Evolutionary conservation across 495 filamentous ascomycete species (phyloP).

Genomic region (Xylaria nigripes): DNA sequence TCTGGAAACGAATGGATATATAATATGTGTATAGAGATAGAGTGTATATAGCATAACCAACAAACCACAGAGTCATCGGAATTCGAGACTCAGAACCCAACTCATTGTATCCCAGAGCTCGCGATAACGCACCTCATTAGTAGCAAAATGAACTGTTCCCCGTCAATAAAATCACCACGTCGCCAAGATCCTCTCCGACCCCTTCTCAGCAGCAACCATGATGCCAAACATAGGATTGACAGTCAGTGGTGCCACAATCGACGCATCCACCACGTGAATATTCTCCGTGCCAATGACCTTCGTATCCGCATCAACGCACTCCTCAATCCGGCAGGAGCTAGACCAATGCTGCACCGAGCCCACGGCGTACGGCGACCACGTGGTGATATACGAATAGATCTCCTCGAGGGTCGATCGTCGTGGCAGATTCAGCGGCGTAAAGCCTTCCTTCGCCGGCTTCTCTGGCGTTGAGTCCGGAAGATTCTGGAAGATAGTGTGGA

Average conservation of each 20-base stretch:
- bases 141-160: no score
- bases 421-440: conserved; percentile 31
- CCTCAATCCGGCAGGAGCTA: conserved; percentile 31
- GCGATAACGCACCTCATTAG: no score
- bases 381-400: conserved; percentile 33
- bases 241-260: conserved; percentile 30
- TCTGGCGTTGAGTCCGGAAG: conserved; percentile 26
- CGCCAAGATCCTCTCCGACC: conserved; percentile 27
- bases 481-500: conserved; percentile 29
- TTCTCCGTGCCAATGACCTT: conserved; percentile 30
- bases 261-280: conserved; percentile 34
- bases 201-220: conserved; percentile 34
- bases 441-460: conserved; percentile 13
- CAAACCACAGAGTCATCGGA: no score
- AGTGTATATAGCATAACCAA: no score
- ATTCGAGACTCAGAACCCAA: no score
- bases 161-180: conserved; percentile 9
- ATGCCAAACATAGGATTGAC: conserved; percentile 37
- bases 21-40: no score
- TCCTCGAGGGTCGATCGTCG: conserved; percentile 25
- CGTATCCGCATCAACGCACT: conserved; percentile 29
- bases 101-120: no score
- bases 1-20: no score
- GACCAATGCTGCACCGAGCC: conserved; percentile 36
- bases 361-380: conserved; percentile 27